Evolutionary conservation across 2,329 filamentous ascomycete species (phyloP).

Genomic region (Beauveria brongniartii): DNA sequence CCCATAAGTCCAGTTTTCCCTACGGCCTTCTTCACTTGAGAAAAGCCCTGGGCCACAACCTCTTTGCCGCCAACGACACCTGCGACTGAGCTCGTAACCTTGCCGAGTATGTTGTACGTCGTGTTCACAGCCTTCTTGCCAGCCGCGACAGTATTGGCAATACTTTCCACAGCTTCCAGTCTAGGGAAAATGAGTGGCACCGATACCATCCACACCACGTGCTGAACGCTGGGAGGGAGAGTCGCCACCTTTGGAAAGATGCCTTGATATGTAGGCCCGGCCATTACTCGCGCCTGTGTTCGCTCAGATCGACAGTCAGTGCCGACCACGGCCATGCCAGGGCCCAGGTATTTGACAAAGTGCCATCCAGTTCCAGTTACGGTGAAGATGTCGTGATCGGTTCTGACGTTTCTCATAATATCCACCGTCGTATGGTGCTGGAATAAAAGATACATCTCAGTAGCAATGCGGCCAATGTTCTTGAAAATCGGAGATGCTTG

Average conservation of each 20-base stretch:
- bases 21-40: constrained; percentile 90
- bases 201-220: constrained; percentile 93
- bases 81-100: constrained; percentile 88
- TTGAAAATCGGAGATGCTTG: constrained; percentile 96
- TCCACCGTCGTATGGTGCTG: constrained; percentile 96
- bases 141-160: constrained; percentile 84
- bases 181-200: constrained; percentile 88
- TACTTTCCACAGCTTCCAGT: constrained; percentile 81
- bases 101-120: constrained; percentile 91
- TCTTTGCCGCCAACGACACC: constrained; percentile 93
- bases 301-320: constrained; percentile 88
- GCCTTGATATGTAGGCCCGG: constrained; percentile 93
- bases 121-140: constrained; percentile 96
- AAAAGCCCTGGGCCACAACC: constrained; percentile 86
- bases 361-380: constrained; percentile 98
- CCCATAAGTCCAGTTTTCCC: constrained; percentile 96
- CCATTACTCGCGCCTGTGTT: constrained; percentile 85
- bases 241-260: constrained; percentile 92
- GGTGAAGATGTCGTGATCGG: constrained; percentile 88
- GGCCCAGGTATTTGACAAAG: constrained; percentile 93
- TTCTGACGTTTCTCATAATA: constrained; percentile 79
- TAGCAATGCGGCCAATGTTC: constrained; percentile 90
- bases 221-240: constrained; percentile 85
- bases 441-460: constrained; percentile 97
- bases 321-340: constrained; percentile 81